Evolutionary conservation across 108 stramenopile species (phyloP).

Genomic region (Skeletonema grethae): DNA sequence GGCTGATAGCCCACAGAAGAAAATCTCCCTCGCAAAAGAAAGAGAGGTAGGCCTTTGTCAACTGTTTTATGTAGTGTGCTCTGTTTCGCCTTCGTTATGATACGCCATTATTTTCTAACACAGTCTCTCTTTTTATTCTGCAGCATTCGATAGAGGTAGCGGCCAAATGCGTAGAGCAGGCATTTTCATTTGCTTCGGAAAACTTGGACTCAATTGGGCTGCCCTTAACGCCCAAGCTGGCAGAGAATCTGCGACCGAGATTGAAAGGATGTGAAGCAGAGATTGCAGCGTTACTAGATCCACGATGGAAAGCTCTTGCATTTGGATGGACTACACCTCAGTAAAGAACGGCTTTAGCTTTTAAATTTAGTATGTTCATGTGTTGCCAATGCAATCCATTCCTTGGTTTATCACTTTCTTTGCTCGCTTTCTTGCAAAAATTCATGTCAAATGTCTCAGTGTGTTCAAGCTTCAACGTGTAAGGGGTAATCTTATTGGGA

Average conservation of each 20-base stretch:
- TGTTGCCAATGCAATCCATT: too few relatives aligned
- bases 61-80: not conserved
- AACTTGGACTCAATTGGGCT: slow-evolving; percentile 84
- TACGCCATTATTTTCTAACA: not conserved
- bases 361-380: not conserved
- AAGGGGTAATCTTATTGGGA: too few relatives aligned
- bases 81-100: not conserved
- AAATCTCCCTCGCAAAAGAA: slow-evolving; percentile 29
- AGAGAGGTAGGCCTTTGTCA: slow-evolving; percentile 25
- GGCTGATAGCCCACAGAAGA: slow-evolving; percentile 16
- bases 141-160: slow-evolving; percentile 75
- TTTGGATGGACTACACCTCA: slow-evolving; percentile 57
- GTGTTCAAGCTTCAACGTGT: too few relatives aligned
- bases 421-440: too few relatives aligned
- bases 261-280: slow-evolving; percentile 88
- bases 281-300: slow-evolving; percentile 61
- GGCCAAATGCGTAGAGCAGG: slow-evolving; percentile 85
- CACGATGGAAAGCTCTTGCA: slow-evolving; percentile 63
- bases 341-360: not conserved
- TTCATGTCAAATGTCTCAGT: too few relatives aligned
- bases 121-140: not conserved
- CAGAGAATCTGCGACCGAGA: slow-evolving; percentile 72
- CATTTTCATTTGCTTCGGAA: slow-evolving; percentile 79
- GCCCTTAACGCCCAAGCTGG: slow-evolving; percentile 77
- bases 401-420: too few relatives aligned